Base-by-base conservation (phyloP, 768 basidiomycete genomes). In the Mycena vitilis region DNA sequence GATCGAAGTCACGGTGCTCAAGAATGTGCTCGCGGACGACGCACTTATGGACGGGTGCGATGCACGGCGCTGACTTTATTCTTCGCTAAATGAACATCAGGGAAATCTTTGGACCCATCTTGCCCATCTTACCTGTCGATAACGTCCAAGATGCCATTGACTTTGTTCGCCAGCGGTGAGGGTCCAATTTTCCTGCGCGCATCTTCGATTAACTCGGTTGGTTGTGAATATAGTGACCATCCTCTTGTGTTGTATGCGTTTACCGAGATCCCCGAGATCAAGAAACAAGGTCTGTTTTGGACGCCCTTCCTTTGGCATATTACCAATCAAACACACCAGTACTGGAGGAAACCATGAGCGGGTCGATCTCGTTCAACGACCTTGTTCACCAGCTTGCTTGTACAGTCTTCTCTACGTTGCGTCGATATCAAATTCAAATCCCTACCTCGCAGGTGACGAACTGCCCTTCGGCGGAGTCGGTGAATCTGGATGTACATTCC, bases 71-170 rank as follows among this genome's bases (percentile, higher is more conserved):
- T 30, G 30, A 30, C 2, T 22, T 23, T 20, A 9, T 22, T 3
- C 23, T 23, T 36, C n/a, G 9, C n/a, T 34, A 37, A 16, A 61
- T 1, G 16, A 18, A 6, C 40, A 40, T 9, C 52, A 92, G 91
- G 68, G 93, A 94, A 75, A 75, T 93, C 4, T 94, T 94, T 70
- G 93, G 91, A 0, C 92, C 93, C 0, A 75, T 94, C 25, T 73
- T 94, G 9, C 88, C 92, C 0, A 81, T 94, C 52, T 72, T 93
- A 15, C 79, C 87, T 0, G 84, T 93, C 0, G 85, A 88, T 38
- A 80, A 76, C 60, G 60, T 91, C 9, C 82, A 87, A 4, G 86
- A 87, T 22, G 91, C 88, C 0, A 79, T 91, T 44, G 80, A 82
- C 1, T 87, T 87, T 71, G 76, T 92, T 49, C 86, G 85, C 53